Evolutionary conservation across 2,329 filamentous ascomycete genomes (phyloP).

Genomic region (Ophiostoma ulmi): DNA sequence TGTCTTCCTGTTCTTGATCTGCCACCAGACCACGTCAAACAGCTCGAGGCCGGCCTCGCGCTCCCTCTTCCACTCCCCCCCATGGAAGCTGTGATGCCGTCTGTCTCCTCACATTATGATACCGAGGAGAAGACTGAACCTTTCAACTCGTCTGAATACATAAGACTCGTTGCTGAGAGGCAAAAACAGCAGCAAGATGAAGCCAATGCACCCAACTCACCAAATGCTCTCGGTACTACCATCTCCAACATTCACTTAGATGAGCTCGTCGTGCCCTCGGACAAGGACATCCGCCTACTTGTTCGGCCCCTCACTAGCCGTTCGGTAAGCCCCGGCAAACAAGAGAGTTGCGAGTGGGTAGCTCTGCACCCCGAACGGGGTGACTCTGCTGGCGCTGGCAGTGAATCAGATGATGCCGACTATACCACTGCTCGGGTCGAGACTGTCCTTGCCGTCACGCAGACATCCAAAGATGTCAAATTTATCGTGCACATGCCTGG

Average conservation of each 20-base stretch:
- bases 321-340: slow-evolving; percentile 50
- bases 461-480: slow-evolving; percentile 56
- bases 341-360: slow-evolving; percentile 53
- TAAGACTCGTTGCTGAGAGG: slow-evolving; percentile 37
- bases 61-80: slow-evolving; percentile 5
- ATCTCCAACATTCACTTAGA: slow-evolving; percentile 48
- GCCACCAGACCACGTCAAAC: not conserved
- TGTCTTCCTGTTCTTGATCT: not conserved
- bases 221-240: not conserved
- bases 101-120: slow-evolving; percentile 30
- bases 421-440: slow-evolving; percentile 39
- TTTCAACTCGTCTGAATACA: slow-evolving; percentile 52
- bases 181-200: slow-evolving; percentile 31
- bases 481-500: slow-evolving; percentile 54
- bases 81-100: slow-evolving; percentile 17
- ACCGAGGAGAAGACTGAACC: slow-evolving; percentile 54
- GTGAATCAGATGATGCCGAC: not conserved
- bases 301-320: slow-evolving; percentile 51
- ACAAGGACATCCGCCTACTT: slow-evolving; percentile 54
- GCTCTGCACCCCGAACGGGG: slow-evolving; percentile 51
- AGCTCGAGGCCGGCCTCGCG: not conserved
- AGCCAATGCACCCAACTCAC: not conserved
- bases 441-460: slow-evolving; percentile 55
- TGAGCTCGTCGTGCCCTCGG: slow-evolving; percentile 40
- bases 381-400: slow-evolving; percentile 33